Evolutionary conservation across 2,329 filamentous ascomycete species (phyloP).

Genomic region (Pseudogymnoascus sp.): DNA sequence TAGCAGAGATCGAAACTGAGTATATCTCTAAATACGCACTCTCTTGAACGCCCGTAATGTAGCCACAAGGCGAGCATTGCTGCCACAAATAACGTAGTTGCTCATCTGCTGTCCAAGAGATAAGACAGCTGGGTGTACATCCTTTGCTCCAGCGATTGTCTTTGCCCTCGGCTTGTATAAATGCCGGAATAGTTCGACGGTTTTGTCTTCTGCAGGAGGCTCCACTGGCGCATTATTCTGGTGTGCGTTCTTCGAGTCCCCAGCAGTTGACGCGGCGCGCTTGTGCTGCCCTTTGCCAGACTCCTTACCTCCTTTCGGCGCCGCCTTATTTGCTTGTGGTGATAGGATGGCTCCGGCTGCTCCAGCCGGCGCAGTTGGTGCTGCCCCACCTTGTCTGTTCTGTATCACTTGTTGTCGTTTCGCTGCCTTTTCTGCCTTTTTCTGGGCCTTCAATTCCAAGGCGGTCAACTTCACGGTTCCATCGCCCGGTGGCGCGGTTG

Average conservation of each 20-base stretch:
- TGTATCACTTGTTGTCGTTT: slow-evolving; percentile 65
- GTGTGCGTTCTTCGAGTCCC: slow-evolving; percentile 20
- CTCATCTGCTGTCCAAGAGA: slow-evolving; percentile 82
- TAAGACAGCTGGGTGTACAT: slow-evolving; percentile 79
- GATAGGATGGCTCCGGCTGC: slow-evolving; percentile 12
- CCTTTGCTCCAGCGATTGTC: slow-evolving; percentile 53
- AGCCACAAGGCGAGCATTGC: slow-evolving; percentile 77
- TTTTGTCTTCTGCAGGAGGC: slow-evolving; percentile 49
- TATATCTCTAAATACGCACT: slow-evolving; percentile 38
- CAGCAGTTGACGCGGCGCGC: slow-evolving; percentile 24
- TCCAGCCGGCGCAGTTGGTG: slow-evolving; percentile 21
- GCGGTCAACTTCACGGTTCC: slow-evolving; percentile 51
- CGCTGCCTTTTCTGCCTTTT: slow-evolving; percentile 86
- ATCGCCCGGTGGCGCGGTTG: slow-evolving; percentile 11
- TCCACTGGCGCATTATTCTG: slow-evolving; percentile 27
- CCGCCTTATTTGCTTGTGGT: slow-evolving; percentile 25
- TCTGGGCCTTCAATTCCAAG: slow-evolving; percentile 78
- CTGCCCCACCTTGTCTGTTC: slow-evolving; percentile 34
- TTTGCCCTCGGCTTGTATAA: slow-evolving; percentile 65
- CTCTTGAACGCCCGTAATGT: slow-evolving; percentile 85
- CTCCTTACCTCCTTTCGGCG: slow-evolving; percentile 28
- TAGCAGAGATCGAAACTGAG: background rate
- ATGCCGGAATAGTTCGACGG: slow-evolving; percentile 73
- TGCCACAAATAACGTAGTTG: slow-evolving; percentile 75
- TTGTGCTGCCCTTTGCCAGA: slow-evolving; percentile 30